phyloP scores from a whole-genome alignment of 331 rosid species.

The Pyracantha coccinea region DNA sequence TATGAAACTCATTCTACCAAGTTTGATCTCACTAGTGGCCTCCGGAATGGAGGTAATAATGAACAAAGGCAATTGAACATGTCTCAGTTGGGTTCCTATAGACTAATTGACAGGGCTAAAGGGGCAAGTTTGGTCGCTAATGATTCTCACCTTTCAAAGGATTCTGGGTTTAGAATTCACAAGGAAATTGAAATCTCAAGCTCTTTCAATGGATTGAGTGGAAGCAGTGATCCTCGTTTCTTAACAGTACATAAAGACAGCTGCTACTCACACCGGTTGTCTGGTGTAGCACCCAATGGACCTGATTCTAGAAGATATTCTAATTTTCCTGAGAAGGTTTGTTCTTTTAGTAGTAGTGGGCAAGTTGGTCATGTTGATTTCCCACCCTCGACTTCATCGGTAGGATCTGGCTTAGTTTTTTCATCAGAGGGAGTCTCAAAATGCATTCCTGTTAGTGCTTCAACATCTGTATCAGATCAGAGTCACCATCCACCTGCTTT shows the following conservation, averaged over 20 bases:
- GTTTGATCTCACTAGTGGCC: slow-evolving; percentile 17
- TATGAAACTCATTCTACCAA: slow-evolving; percentile 22
- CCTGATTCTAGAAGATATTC: slow-evolving; percentile 15
- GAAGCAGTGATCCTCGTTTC: slow-evolving; percentile 10
- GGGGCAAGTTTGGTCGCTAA: slow-evolving; percentile 19
- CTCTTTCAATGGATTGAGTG: slow-evolving; percentile 18
- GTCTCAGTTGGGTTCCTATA: slow-evolving; percentile 9
- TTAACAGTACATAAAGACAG: slow-evolving; percentile 23
- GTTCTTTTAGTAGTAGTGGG: slow-evolving; percentile 21
- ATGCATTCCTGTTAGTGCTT: slow-evolving; percentile 30
- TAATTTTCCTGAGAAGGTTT: slow-evolving; percentile 15
- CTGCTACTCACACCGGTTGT: slow-evolving; percentile 11
- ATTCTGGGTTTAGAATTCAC: slow-evolving; percentile 21
- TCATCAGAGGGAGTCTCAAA: slow-evolving; percentile 24
- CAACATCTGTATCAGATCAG: slow-evolving; percentile 30
- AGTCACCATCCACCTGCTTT: not conserved
- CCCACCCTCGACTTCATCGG: slow-evolving; percentile 6
- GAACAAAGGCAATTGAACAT: slow-evolving; percentile 27
- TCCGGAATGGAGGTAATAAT: slow-evolving; percentile 14
- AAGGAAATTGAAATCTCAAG: slow-evolving; percentile 24
- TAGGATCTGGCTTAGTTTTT: slow-evolving; percentile 17
- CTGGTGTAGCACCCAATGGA: slow-evolving; percentile 17
- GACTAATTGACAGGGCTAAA: slow-evolving; percentile 27
- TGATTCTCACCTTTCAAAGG: slow-evolving; percentile 15
- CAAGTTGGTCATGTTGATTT: slow-evolving; percentile 17